A percentile compares a stretch with the other conserved stretches of the same genome.
Conservation (phyloP, 2,329 filamentous ascomycete species). For the Leptographium wingfieldii region DNA sequence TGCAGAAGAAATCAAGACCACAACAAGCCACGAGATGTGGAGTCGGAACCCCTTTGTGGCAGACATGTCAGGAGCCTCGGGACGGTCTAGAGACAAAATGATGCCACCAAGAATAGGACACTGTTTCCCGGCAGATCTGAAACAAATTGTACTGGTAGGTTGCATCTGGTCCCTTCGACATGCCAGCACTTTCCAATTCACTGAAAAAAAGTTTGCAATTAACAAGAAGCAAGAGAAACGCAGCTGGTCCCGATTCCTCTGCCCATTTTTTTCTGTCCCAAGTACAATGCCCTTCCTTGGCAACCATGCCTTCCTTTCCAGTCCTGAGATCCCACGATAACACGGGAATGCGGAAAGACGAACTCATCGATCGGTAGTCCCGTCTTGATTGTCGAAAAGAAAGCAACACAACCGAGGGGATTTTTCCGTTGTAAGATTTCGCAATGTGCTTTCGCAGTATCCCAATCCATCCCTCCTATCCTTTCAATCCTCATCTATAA, state of each 20-base stretch:
- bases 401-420: neutral
- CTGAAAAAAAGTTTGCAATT: neutral
- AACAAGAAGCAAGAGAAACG: neutral
- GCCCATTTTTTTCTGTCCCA: conserved; percentile 1
- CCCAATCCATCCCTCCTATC: neutral
- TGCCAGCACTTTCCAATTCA: neutral
- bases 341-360: neutral
- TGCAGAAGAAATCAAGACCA: neutral
- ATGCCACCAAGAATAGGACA: too few relatives aligned
- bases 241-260: neutral
- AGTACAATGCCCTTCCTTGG: neutral
- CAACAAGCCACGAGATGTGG: neutral
- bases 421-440: neutral
- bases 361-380: neutral
- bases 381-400: neutral
- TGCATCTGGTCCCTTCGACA: neutral
- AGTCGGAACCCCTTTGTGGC: neutral
- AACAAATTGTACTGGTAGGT: neutral
- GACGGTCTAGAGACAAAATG: too few relatives aligned
- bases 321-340: neutral
- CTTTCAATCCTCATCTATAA: neutral
- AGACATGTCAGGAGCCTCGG: too few relatives aligned
- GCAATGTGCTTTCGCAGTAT: neutral
- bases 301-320: neutral
- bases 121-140: neutral